phyloP scores from a whole-genome alignment of 2,329 filamentous ascomycete species.

The Microdochium nivale region DNA sequence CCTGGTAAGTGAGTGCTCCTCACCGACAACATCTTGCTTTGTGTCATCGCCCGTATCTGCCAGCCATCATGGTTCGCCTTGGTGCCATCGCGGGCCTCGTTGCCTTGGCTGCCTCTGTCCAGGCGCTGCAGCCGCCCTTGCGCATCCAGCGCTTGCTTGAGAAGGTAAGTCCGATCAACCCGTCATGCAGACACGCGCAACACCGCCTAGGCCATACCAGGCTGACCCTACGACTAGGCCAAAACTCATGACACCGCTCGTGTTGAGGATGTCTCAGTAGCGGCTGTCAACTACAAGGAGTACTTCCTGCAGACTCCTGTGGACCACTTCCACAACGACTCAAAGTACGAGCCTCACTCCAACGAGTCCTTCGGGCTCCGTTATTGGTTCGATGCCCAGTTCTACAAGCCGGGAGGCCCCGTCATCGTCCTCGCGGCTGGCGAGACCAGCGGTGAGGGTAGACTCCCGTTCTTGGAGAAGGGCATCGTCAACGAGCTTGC shows the following conservation, averaged over 20 bases:
- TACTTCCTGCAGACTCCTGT: slow-evolving; percentile 43
- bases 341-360: slow-evolving; percentile 67
- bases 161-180: background rate
- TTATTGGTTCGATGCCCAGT: slow-evolving; percentile 74
- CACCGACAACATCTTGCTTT: background rate
- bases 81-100: slow-evolving; percentile 1
- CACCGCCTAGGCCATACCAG: slow-evolving; percentile 4
- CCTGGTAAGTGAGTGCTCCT: background rate
- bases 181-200: background rate
- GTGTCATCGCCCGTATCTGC: background rate
- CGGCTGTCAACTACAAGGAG: slow-evolving; percentile 22
- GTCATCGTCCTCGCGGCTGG: slow-evolving; percentile 71
- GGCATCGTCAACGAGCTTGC: slow-evolving; percentile 67
- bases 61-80: slow-evolving; percentile 1
- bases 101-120: slow-evolving; percentile 1
- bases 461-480: slow-evolving; percentile 66
- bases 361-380: slow-evolving; percentile 59
- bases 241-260: background rate
- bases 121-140: slow-evolving; percentile 1
- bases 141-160: slow-evolving; percentile 2
- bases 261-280: background rate
- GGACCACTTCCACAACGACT: slow-evolving; percentile 79
- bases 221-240: slow-evolving; percentile 3
- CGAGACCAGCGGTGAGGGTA: slow-evolving; percentile 54
- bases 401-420: slow-evolving; percentile 70